Evolutionary conservation across 192 early-diverging fungal genomes (phyloP), one percentile per base, ranked within the genome.

Genomic region (Rhizoclosmatium globosum): DNA sequence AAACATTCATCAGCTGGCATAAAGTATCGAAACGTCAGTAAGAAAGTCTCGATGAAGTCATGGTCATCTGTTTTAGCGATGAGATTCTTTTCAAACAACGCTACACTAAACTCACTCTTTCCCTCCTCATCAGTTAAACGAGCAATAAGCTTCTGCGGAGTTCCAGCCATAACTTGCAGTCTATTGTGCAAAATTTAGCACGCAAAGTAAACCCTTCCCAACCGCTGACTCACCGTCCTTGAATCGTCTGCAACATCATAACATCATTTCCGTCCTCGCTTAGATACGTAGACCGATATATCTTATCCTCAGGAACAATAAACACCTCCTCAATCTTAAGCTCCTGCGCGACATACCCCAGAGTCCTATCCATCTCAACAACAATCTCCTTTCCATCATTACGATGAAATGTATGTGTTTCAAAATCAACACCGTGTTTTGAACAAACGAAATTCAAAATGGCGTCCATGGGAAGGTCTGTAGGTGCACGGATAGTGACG

Each of bases 21-120:
- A 72, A 89, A 90, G 17, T 79, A 84, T 23, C 89, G 71, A 66
- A 77, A 91, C 0, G 89, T 88, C 57, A 91, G 78, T 17, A 91
- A 66, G 13, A 91, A 56, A 2, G 85, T 90, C 65, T 88, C 85
- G 31, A 82, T 46, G 67, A 88, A 90, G n/a, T 47, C 53, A n/a
- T 78, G 67, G 79, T 91, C 88, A 80, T 46, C 61, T 46, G 21
- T 31, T 6, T 39, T 31, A 0, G 31, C n/a, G n/a, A n/a, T 31
- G 31, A 31, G 31, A 31, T 31, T 0, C 31, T 19, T 19, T 7
- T 46, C 38, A 70, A 43, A 31, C 15, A 31, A n/a, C 13, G 45
- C 4, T 31, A 0, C 31, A 31, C 31, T 31, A 0, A 0, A 68
- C 56, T 45, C 70, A 88, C 85, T 82, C 81, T 86, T 80, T 69